Conservation (phyloP, 768 basidiomycete species). For the Russula compacta region DNA sequence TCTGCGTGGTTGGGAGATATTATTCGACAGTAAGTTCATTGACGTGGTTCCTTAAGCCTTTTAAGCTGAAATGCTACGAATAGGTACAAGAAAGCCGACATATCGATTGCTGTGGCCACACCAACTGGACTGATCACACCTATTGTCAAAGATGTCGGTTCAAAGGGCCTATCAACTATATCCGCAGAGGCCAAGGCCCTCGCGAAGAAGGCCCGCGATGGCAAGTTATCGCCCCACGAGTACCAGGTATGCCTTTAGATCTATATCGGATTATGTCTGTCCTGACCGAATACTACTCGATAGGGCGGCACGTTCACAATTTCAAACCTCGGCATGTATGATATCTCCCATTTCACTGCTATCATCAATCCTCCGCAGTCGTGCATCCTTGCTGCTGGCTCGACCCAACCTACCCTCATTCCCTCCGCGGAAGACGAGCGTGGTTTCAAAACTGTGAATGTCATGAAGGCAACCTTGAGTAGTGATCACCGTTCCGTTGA, state of each 20-base stretch:
- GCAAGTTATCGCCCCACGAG: constrained; percentile 89
- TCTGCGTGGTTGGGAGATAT: constrained; percentile 95
- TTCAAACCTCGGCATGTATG: constrained; percentile 98
- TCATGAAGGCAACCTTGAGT: constrained; percentile 95
- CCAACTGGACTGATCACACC: constrained; percentile 95
- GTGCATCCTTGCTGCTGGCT: constrained; percentile 93
- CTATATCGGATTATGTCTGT: background rate
- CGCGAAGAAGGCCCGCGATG: constrained; percentile 93
- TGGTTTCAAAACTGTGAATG: constrained; percentile 85
- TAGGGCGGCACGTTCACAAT: constrained; percentile 98
- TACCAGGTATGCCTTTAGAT: constrained; percentile 62
- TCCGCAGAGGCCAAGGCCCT: constrained; percentile 88
- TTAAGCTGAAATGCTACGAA: background rate
- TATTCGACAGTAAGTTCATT: constrained; percentile 76
- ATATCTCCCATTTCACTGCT: constrained; percentile 90
- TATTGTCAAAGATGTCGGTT: constrained; percentile 87
- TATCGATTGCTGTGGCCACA: constrained; percentile 94
- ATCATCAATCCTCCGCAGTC: constrained; percentile 99
- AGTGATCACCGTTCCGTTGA: constrained; percentile 95
- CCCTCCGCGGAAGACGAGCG: constrained; percentile 84
- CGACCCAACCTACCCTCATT: constrained; percentile 76
- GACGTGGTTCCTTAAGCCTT: background rate
- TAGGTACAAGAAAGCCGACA: constrained; percentile 95
- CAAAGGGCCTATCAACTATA: constrained; percentile 88
- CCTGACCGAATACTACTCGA: background rate